Conservation (phyloP, 192 early-diverging fungal genomes). For the Gamsiella multidivaricata region DNA sequence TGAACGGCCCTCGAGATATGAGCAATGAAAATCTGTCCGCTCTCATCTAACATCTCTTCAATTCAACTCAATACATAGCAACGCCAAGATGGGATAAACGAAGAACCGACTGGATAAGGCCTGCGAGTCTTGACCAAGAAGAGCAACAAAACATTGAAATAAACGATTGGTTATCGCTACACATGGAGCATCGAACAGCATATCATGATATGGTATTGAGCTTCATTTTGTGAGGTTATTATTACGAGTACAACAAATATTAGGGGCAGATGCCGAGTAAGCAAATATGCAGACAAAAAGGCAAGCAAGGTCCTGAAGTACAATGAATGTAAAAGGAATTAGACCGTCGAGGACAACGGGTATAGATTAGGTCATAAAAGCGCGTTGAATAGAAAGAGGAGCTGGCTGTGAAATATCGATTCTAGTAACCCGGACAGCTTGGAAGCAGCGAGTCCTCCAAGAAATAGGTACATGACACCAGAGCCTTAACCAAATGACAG, state of each 20-base stretch:
- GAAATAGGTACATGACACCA: no score
- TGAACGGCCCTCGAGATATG: no score
- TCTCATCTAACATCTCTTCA: background rate
- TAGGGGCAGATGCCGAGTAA: background rate
- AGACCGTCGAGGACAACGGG: background rate
- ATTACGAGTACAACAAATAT: background rate
- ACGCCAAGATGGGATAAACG: conserved; percentile 42
- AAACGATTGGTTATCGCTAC: background rate
- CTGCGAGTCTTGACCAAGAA: background rate
- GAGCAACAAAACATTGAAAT: background rate
- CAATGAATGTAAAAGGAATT: background rate
- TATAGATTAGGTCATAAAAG: no score
- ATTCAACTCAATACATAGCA: conserved; percentile 8
- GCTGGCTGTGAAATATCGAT: background rate
- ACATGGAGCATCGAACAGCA: no score
- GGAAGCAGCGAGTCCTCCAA: no score
- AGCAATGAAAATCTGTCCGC: background rate
- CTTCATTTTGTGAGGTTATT: no score
- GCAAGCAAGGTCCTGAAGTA: background rate
- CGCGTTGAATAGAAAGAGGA: background rate
- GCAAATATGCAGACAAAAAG: background rate
- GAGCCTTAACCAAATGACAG: no score
- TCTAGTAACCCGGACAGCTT: no score
- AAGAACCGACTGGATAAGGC: background rate
- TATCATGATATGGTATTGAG: no score